Evolutionary conservation across 192 early-diverging fungal species (phyloP).

Genomic region (Jimgerdemannia flammicorona): DNA sequence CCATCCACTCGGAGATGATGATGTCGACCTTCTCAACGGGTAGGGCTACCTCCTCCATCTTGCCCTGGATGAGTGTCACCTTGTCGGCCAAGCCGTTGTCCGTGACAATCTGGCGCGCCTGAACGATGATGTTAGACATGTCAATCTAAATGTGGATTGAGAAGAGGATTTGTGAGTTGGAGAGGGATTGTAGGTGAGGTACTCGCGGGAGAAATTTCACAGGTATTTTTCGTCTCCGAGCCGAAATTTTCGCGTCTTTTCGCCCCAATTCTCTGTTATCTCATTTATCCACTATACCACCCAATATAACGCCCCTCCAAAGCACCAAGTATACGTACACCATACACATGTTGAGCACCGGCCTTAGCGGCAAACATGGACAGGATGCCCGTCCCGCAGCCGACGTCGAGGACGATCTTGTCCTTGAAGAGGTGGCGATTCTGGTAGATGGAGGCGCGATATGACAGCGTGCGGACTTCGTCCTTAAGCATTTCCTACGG

Average conservation of each 20-base stretch:
- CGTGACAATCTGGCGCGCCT: conserved; percentile 89
- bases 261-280: too few species aligned
- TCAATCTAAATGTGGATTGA: conserved; percentile 50
- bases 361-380: conserved; percentile 99
- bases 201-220: too few species aligned
- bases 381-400: conserved; percentile 97
- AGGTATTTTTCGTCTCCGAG: too few species aligned
- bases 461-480: conserved; percentile 89
- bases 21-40: conserved; percentile 97
- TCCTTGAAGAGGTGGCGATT: conserved; percentile 96
- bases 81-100: conserved; percentile 91
- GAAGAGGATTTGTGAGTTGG: background rate
- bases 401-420: conserved; percentile 98
- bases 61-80: conserved; percentile 89
- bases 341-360: conserved; percentile 92
- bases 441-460: conserved; percentile 92
- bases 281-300: too few species aligned
- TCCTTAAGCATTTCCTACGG: conserved; percentile 95
- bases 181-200: too few species aligned
- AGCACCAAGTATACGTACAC: conserved; percentile 45
- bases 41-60: conserved; percentile 95
- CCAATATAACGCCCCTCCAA: too few species aligned
- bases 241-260: too few species aligned
- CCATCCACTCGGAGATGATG: conserved; percentile 99
- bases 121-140: conserved; percentile 97